Base-by-base conservation (phyloP, 2,329 filamentous ascomycete species). In the Ophiostoma perfectum region DNA sequence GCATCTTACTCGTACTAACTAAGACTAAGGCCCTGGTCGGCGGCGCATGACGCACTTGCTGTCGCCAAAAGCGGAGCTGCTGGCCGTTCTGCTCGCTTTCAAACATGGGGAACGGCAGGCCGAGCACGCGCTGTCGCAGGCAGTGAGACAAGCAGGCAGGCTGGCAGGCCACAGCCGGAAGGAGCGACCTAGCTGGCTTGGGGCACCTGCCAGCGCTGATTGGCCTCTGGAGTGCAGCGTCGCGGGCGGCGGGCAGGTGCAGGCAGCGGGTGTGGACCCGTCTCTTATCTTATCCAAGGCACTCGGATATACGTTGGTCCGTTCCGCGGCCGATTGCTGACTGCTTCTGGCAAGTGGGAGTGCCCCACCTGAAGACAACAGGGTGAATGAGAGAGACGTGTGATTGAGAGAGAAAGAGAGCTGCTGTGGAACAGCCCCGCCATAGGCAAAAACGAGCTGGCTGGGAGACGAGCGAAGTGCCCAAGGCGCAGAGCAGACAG, bases 391-490 rank as follows among this genome's bases (percentile, higher is more conserved):
- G n/a, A n/a, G n/a, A n/a, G 14, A 12, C 16, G 14, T 6, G 12
- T 38, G 18, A 14, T 5, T 2, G 42, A 39, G 44, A 58, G 45
- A 55, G n/a, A 55, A 27, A 18, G 49, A 14, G 49, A 55, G 49
- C 49, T 55, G 49, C 49, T 27, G n/a, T 55, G 49, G 12, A 27
- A 27, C 58, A 41, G 60, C 60, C 60, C 60, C 60, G 60, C 60
- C 60, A 42, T n/a, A 41, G 39, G 58, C 38, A 62, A 60, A 63
- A 63, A 42, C 60, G 38, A 41, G 39, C 62, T 44, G 62, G 41
- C 44, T 65, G 63, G 27, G 16, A 36, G n/a, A 62, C 9, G 42
- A 45, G 42, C 42, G 7, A 45, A 45, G 42, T 27, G 27, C 27
- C 27, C 27, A 45, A 12, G 42, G 42, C 8, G 9, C 9, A 45